Percentiles rank a stretch among this genome's conserved stretches.
Conservation (phyloP, 257 asterid genomes). For the Solanum neorickii region DNA sequence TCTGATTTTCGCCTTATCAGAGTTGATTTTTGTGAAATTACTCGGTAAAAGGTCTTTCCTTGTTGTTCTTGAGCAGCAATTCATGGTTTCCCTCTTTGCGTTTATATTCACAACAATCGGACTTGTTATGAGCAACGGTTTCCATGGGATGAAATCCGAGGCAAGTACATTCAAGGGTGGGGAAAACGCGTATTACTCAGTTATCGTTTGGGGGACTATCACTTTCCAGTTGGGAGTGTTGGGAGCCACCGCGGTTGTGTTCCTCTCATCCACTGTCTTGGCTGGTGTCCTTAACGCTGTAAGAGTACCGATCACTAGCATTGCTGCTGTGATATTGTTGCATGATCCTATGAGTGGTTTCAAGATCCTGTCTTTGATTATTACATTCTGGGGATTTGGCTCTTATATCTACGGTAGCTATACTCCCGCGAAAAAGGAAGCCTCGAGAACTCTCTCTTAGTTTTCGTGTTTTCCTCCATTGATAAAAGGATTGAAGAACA, state of each 20-base stretch:
- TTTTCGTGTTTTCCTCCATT: background rate
- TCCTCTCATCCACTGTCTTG: constrained; percentile 70
- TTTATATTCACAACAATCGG: constrained; percentile 73
- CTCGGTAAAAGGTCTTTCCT: constrained; percentile 74
- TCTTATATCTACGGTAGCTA: constrained; percentile 66
- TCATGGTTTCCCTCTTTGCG: constrained; percentile 71
- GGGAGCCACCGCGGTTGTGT: constrained; percentile 69
- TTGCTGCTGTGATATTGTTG: constrained; percentile 64
- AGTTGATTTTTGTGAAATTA: constrained; percentile 46
- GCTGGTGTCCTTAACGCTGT: constrained; percentile 89
- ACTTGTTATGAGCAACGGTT: constrained; percentile 37
- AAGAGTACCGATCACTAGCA: constrained; percentile 74
- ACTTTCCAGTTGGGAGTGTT: constrained; percentile 77
- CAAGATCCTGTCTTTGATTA: constrained; percentile 62
- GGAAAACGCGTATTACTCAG: constrained; percentile 33
- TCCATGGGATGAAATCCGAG: constrained; percentile 50
- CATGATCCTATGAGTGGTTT: constrained; percentile 90
- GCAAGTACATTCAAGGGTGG: constrained; percentile 57
- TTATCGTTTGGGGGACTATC: constrained; percentile 64
- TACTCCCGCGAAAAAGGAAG: constrained; percentile 15
- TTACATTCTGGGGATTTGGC: constrained; percentile 90
- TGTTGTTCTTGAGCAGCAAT: constrained; percentile 87
- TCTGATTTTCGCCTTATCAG: constrained; percentile 78
- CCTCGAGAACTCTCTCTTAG: background rate
- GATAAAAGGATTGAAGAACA: background rate